These are phyloP conservation scores for Poronia punctata DNA, from an alignment of 495 filamentous ascomycete genomes.

Conservation along the genomic window DNA sequence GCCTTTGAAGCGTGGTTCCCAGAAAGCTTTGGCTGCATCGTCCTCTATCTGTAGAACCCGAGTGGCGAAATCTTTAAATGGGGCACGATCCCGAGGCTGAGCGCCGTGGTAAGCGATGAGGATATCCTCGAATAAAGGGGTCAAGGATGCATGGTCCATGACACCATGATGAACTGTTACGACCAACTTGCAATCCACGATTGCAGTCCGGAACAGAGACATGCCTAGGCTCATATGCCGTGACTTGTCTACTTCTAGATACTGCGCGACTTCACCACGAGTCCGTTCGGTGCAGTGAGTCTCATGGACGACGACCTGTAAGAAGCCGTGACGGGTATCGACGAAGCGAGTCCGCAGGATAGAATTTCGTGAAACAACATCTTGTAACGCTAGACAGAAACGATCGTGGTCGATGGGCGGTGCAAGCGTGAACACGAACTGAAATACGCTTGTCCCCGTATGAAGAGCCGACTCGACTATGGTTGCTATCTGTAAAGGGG, in stretches of 20 bases:
- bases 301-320: conserved; percentile 6
- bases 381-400: conserved; percentile 1
- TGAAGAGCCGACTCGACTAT: neutral
- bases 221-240: neutral
- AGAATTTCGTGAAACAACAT: conserved; percentile 2
- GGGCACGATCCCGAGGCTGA: neutral
- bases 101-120: conserved; percentile 1
- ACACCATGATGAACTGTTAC: conserved; percentile 7
- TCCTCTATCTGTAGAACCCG: conserved; percentile 2
- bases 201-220: conserved; percentile 1
- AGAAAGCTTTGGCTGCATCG: conserved; percentile 2
- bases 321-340: neutral
- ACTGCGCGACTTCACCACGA: conserved; percentile 1
- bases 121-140: neutral
- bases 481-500: conserved; percentile 45
- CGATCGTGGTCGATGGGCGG: conserved; percentile 2
- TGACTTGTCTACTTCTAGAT: neutral
- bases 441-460: neutral
- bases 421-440: conserved; percentile 2
- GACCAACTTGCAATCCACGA: conserved; percentile 1
- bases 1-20: conserved; percentile 6
- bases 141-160: neutral
- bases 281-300: neutral
- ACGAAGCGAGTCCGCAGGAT: conserved; percentile 7
- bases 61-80: conserved; percentile 6